These are phyloP conservation scores for Emmonsiellopsis sp. DNA, from an alignment of 2,329 filamentous ascomycete genomes.

Conservation along the genomic window DNA sequence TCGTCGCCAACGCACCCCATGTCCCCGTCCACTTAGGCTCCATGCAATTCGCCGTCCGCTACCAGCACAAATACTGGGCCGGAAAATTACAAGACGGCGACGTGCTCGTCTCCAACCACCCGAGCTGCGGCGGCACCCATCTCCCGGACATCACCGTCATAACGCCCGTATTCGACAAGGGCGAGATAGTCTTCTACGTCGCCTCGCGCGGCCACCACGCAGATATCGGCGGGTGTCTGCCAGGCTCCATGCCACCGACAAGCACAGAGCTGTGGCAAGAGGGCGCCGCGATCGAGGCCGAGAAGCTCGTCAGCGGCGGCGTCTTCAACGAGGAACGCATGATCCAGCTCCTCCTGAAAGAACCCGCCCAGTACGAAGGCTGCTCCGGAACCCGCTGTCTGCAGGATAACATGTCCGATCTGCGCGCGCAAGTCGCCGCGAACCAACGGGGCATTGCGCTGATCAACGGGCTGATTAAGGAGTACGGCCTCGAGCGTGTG, in stretches of 20 bases:
- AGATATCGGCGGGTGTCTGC: conserved; percentile 74
- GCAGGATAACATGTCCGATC: conserved; percentile 74
- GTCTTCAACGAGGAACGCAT: conserved; percentile 71
- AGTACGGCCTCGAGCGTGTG: conserved; percentile 69
- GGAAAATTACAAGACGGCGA: conserved; percentile 66
- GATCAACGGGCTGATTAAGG: conserved; percentile 64
- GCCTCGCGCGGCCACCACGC: conserved; percentile 74
- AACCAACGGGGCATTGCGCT: conserved; percentile 79
- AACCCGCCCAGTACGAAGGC: conserved; percentile 65
- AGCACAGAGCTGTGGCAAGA: conserved; percentile 41
- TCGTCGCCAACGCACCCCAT: conserved; percentile 63
- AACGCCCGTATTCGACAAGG: conserved; percentile 63
- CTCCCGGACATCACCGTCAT: conserved; percentile 70
- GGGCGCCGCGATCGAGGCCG: conserved; percentile 38
- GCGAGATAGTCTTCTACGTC: conserved; percentile 70
- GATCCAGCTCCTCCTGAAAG: conserved; percentile 59
- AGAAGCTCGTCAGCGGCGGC: conserved; percentile 64
- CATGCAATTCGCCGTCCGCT: conserved; percentile 75
- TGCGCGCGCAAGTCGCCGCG: conserved; percentile 78
- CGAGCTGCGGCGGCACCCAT: conserved; percentile 73
- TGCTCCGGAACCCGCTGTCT: conserved; percentile 72
- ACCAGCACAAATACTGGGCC: conserved; percentile 68
- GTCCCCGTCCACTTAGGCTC: conserved; percentile 72
- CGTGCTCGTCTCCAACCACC: conserved; percentile 71
- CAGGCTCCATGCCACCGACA: conserved; percentile 68